Evolutionary conservation across 2,329 filamentous ascomycete genomes (phyloP), one percentile per base, ranked within the genome.

Genomic region (Colletotrichum trifolii): DNA sequence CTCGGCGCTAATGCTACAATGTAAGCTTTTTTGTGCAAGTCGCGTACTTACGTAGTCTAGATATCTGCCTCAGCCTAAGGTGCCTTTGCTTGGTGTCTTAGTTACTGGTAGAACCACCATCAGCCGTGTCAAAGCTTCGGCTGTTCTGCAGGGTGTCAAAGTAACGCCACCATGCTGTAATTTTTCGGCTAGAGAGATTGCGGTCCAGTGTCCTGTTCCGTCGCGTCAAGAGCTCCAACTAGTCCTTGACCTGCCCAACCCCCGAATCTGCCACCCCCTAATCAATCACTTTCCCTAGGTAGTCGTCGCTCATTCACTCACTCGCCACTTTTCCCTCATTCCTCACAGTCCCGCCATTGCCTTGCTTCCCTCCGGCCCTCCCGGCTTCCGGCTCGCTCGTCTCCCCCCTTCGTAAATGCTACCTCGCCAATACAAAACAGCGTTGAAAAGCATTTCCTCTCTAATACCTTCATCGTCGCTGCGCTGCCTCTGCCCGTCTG

Each of bases 81-180:
- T 25, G 25, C 25, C 25, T 25, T 25, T 25, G 25, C 25, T 3
- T 25, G 25, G 25, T 25, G 58, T 63, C 60, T 25, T 17, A 17
- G 17, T 17, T 25, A 49, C 46, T 33, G 38, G 60, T 64, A 60
- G 64, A 60, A 66, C 64, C 64, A 66, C 38, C 54, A 66, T 67
- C 62, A 63, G 57, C 66, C 4, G 25, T 66, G 66, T 67, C 63
- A 49, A 63, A 61, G 62, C 66, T 67, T 64, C 63, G 63, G 66
- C 53, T 58, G 59, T 60, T 55, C 53, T 40, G 58, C 50, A 25
- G 25, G 25, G 25, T 25, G 53, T 56, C 58, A 67, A 60, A 67
- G 66, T 67, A 67, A 63, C 62, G 63, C 66, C 66, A 67, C 59
- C 54, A 64, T 36, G 64, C 60, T 43, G 64, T 54, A 60, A 54